Evolutionary conservation across 2,329 filamentous ascomycete species (phyloP), one percentile per base, ranked within the genome.

Genomic region (Aspergillus carbonarius): DNA sequence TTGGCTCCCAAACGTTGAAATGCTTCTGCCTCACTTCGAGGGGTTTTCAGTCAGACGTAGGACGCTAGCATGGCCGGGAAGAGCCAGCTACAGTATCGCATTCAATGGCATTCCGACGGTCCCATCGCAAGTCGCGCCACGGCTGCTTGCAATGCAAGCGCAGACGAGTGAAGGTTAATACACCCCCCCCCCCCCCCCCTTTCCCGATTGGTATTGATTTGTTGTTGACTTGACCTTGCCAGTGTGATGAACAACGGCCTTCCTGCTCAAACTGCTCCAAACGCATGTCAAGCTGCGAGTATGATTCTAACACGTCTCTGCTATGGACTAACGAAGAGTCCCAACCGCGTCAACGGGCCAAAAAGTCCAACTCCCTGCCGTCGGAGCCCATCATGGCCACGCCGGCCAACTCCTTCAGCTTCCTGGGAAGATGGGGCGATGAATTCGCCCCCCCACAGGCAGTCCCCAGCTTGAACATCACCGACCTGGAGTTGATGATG

Each of bases 401-500:
- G 9, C 59, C 63, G 12, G 48, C 62, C n/a, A 63, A 66, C 44
- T 65, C 71, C 23, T 52, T 72, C 13, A 67, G 63, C n/a, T 60
- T 71, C 6, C 54, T 72, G 12, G 62, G 65, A 8, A 61, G 63
- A 37, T 61, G 70, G 2, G 60, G 61, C 34, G 65, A 58, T 12
- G 59, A 62, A 8, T 42, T 52, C 35, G 40, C 42, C 30, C 30
- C 60, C 7, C 55, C 55, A n/a, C 51, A 58, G 20, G 52, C 61
- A n/a, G 57, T 65, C 4, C 40, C 54, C 9, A 64, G 76, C 34
- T 66, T 81, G 8, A 79, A 81, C 56, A 63, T 81, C 20, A 70
- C 77, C 44, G 76, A 82, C 58, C 66, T 76, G 49, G 80, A 79
- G 63, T 72, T 79, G 25, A 77, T 76, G 62, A 70, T 74, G 64